Percentiles rank a stretch among this genome's conserved stretches.
phyloP scores from a whole-genome alignment of 2,329 filamentous ascomycete species.

The Calonectria naviculata region DNA sequence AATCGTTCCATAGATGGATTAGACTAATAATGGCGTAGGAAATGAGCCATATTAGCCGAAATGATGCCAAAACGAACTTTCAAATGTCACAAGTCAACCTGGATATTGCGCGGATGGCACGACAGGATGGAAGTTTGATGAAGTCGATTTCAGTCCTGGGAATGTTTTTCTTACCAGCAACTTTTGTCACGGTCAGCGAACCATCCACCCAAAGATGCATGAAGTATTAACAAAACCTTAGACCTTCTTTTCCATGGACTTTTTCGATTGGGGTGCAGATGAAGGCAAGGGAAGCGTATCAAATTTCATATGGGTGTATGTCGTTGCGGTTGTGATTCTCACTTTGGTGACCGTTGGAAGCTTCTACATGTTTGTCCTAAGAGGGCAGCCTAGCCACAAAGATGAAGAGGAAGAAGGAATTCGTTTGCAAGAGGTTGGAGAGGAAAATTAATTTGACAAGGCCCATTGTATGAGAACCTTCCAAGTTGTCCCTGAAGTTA shows the following conservation, averaged over 20 bases:
- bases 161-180: slow-evolving; percentile 42
- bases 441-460: too few relatives aligned
- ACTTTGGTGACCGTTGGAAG: neutral
- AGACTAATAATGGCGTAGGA: neutral
- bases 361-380: neutral
- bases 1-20: too few relatives aligned
- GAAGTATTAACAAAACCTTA: neutral
- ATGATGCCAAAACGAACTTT: slow-evolving; percentile 22
- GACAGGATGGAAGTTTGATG: slow-evolving; percentile 29
- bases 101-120: slow-evolving; percentile 19
- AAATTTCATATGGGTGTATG: neutral
- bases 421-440: neutral
- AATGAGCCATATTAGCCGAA: slow-evolving; percentile 10
- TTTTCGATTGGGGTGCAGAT: neutral
- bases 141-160: slow-evolving; percentile 29
- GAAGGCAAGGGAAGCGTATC: neutral
- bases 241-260: slow-evolving; percentile 3
- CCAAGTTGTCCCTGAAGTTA: too few relatives aligned
- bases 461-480: too few relatives aligned
- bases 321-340: neutral
- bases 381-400: neutral
- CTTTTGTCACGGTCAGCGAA: slow-evolving; percentile 37
- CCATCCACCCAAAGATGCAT: too few relatives aligned
- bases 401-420: neutral
- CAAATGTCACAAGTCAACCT: slow-evolving; percentile 19